Evolutionary conservation across 1,139 yeast genomes (phyloP).

Genomic region (Hemisphaericaspora xylofermentans): DNA sequence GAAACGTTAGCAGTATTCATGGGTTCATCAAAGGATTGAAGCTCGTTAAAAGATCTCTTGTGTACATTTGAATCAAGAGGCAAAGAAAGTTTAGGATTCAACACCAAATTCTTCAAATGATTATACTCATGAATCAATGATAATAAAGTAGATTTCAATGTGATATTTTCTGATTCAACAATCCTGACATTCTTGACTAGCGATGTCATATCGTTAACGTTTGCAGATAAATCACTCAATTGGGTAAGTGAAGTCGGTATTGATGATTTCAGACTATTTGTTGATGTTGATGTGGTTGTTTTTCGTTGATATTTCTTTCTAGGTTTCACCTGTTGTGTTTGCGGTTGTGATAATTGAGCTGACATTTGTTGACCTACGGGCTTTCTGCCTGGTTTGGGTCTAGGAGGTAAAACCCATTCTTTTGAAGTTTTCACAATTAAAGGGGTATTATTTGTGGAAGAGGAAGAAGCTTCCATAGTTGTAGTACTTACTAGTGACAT

Average conservation of each 20-base stretch:
- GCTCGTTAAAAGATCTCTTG: constrained; percentile 32
- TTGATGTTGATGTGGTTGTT: constrained; percentile 5
- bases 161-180: constrained; percentile 37
- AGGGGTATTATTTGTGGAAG: constrained; percentile 1
- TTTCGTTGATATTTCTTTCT: constrained; percentile 7
- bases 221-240: constrained; percentile 7
- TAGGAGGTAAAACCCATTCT: constrained; percentile 91
- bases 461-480: neutral
- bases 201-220: constrained; percentile 6
- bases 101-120: constrained; percentile 34
- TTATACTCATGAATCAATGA: constrained; percentile 45
- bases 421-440: constrained; percentile 52
- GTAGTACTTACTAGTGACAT: constrained; percentile 1
- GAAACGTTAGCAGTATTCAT: neutral
- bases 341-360: neutral
- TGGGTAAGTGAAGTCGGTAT: constrained; percentile 4
- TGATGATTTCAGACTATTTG: constrained; percentile 1
- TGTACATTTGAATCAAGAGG: constrained; percentile 14
- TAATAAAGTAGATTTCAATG: constrained; percentile 37
- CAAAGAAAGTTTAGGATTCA: constrained; percentile 15
- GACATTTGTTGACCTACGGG: constrained; percentile 47
- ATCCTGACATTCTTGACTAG: constrained; percentile 23
- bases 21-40: constrained; percentile 12
- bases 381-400: constrained; percentile 89
- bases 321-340: constrained; percentile 5